Evolutionary conservation across 73 alveolate species (phyloP), one percentile per base, ranked within the genome.

Genomic region (Paramecium pentaurelia): DNA sequence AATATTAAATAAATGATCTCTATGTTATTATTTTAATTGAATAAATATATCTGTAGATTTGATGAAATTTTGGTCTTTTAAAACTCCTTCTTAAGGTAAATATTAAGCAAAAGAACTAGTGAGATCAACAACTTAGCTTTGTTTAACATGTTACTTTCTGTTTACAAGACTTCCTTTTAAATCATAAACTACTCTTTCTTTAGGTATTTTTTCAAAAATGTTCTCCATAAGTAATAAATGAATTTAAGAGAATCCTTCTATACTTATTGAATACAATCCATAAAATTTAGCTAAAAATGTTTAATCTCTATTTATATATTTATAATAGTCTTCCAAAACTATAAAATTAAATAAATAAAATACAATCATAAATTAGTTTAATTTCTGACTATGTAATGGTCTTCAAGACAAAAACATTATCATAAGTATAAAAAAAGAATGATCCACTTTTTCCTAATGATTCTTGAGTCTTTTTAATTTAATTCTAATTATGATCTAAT

Each of bases 381-480:
- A 80, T 10, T 45, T 80, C 91, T 45, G 91, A 80, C 10, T 18
- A 45, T 10, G 58, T 47, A 6, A 80, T 80, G 20, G 91, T 80
- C 16, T 80, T 80, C 16, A 80, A 25, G 4, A 80, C 73, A 9
- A 80, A 27, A 20, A 22, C 8, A 22, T 80, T 25, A 80, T 80
- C 91, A 42, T 80, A 27, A 18, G 64, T 80, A 36, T 32, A 80
- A 25, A 80, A 80, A 12, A 80, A 80, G 30, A 80, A 80, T 40
- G 64, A 11, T 45, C 91, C 91, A 47, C 91, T 80, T 49, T 47
- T 80, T n/a, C 91, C 91, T 28, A 80, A 6, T 8, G 91, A 80
- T 49, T 80, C 91, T 80, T 80, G 49, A 28, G 91, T 80, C n/a
- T 80, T 42, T 47, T 44, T 18, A 5, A 80, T 80, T 45, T 80